Conservation (phyloP, 495 filamentous ascomycete species). For the Alectoria sarmentosa region DNA sequence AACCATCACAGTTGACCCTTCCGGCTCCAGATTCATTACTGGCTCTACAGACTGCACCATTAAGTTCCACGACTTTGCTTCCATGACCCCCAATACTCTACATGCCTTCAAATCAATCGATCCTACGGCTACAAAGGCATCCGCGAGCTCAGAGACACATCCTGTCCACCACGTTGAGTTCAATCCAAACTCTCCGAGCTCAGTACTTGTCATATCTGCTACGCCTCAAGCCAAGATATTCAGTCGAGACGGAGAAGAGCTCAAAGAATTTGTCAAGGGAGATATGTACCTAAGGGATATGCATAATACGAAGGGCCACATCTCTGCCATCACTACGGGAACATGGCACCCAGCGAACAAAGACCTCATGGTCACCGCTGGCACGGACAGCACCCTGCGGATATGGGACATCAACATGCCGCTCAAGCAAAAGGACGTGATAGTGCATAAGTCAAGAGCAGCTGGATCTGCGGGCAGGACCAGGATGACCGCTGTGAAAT, state of each 20-base stretch:
- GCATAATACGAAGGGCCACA: constrained; percentile 93
- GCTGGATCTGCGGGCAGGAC: constrained; percentile 83
- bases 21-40: constrained; percentile 77
- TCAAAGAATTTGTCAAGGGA: constrained; percentile 87
- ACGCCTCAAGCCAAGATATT: constrained; percentile 84
- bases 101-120: constrained; percentile 90
- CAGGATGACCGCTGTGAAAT: constrained; percentile 86
- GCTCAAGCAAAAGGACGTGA: constrained; percentile 80
- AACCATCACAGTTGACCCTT: constrained; percentile 71
- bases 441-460: constrained; percentile 86
- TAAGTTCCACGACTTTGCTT: constrained; percentile 90
- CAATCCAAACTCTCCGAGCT: constrained; percentile 72
- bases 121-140: constrained; percentile 67
- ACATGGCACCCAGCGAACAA: constrained; percentile 81
- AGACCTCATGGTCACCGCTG: constrained; percentile 79
- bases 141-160: constrained; percentile 72
- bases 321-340: constrained; percentile 79
- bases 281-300: constrained; percentile 98
- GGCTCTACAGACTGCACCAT: constrained; percentile 85
- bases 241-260: constrained; percentile 75
- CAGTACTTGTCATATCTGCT: constrained; percentile 79
- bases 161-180: constrained; percentile 80
- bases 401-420: constrained; percentile 95
- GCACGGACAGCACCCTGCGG: constrained; percentile 85
- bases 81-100: constrained; percentile 90